phyloP scores from a whole-genome alignment of 2,329 filamentous ascomycete genomes.

The Ophiocordyceps camponoti-floridani region DNA sequence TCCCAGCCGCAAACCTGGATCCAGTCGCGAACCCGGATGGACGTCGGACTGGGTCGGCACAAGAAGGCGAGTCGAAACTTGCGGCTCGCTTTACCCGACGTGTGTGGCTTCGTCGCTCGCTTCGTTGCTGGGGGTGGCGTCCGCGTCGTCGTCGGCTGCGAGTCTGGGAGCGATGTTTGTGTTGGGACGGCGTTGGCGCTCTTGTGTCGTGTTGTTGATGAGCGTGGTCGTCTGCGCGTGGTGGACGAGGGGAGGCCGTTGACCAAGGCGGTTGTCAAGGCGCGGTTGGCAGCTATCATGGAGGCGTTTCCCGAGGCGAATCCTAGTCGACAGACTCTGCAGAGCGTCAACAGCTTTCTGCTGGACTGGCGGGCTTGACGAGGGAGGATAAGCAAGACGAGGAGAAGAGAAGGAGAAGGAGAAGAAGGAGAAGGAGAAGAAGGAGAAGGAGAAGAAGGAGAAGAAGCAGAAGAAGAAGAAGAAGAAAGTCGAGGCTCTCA shows the following conservation, averaged over 20 bases:
- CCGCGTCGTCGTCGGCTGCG: constrained; percentile 46
- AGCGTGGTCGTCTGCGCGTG: constrained; percentile 29
- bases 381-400: background rate
- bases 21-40: constrained; percentile 19
- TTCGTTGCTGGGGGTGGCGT: constrained; percentile 13
- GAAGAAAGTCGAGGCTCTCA: constrained; percentile 5
- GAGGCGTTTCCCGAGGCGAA: constrained; percentile 63
- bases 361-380: constrained; percentile 37
- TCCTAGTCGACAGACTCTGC: constrained; percentile 67
- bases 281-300: constrained; percentile 67
- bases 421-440: background rate
- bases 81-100: constrained; percentile 47
- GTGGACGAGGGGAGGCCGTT: constrained; percentile 7
- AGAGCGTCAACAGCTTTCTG: constrained; percentile 81
- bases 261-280: constrained; percentile 62
- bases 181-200: constrained; percentile 62
- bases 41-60: constrained; percentile 48
- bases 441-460: background rate
- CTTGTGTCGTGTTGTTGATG: constrained; percentile 54
- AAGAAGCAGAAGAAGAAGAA: background rate
- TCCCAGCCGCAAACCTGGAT: constrained; percentile 25
- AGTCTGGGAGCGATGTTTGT: constrained; percentile 63
- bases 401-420: background rate
- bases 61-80: constrained; percentile 75
- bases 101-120: constrained; percentile 35